Conservation (phyloP, 2,329 filamentous ascomycete genomes). For the Orbilia oligospora region DNA sequence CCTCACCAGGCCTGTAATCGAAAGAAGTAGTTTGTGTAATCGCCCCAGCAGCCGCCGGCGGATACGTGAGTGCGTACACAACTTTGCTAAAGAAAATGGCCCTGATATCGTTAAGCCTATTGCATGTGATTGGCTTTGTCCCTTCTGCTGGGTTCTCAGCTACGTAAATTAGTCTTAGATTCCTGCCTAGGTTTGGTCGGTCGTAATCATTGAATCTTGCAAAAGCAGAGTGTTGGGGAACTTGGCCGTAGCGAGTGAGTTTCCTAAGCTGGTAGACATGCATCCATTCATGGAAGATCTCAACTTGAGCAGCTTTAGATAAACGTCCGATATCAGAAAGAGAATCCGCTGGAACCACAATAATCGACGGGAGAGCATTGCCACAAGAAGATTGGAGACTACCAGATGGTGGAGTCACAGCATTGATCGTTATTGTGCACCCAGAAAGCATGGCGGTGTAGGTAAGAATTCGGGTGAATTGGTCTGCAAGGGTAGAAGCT, state of each 20-base stretch:
- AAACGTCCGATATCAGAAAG: constrained; percentile 78
- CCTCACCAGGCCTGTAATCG: constrained; percentile 86
- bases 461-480: constrained; percentile 83
- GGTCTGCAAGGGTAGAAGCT: constrained; percentile 83
- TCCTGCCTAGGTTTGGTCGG: constrained; percentile 76
- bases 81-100: constrained; percentile 84
- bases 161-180: constrained; percentile 84
- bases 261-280: constrained; percentile 80
- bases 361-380: constrained; percentile 82
- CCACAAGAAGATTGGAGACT: constrained; percentile 81
- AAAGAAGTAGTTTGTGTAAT: constrained; percentile 89
- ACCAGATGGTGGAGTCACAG: constrained; percentile 80
- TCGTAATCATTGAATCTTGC: constrained; percentile 75
- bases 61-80: constrained; percentile 85
- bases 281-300: constrained; percentile 76
- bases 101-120: constrained; percentile 82
- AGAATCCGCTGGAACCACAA: constrained; percentile 82
- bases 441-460: constrained; percentile 87
- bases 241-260: constrained; percentile 78
- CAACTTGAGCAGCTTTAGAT: constrained; percentile 74
- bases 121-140: constrained; percentile 76
- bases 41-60: constrained; percentile 83
- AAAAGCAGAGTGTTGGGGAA: constrained; percentile 77
- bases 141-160: constrained; percentile 78
- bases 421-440: constrained; percentile 87